These are phyloP conservation scores for Penicillium coprophilum DNA, from an alignment of 495 filamentous ascomycete species.

Conservation along the genomic window DNA sequence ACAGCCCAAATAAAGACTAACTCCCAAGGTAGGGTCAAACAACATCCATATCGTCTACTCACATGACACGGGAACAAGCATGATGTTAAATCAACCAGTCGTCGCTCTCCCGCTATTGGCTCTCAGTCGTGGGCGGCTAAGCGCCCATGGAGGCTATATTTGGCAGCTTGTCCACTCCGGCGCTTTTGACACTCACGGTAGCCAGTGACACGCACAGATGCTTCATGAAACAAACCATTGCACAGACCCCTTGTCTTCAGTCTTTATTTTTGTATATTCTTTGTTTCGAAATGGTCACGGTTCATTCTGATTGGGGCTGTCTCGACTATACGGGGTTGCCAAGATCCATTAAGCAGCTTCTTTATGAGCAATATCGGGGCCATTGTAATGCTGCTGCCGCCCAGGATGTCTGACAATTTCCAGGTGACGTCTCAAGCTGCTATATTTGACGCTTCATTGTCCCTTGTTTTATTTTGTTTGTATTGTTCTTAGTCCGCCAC, in stretches of 20 bases:
- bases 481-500: constrained; percentile 10
- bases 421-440: background rate
- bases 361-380: constrained; percentile 12
- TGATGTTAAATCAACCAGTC: constrained; percentile 15
- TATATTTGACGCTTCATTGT: constrained; percentile 18
- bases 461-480: constrained; percentile 8
- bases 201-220: constrained; percentile 17
- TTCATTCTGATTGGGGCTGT: constrained; percentile 18
- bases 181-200: constrained; percentile 12
- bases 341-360: constrained; percentile 17
- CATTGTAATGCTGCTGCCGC: constrained; percentile 18
- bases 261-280: constrained; percentile 22
- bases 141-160: constrained; percentile 27
- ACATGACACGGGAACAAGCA: background rate
- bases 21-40: background rate
- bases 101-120: constrained; percentile 18
- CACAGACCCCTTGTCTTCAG: constrained; percentile 12
- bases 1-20: background rate
- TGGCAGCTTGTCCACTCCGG: constrained; percentile 15
- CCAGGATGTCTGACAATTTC: constrained; percentile 1
- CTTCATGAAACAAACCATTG: constrained; percentile 24
- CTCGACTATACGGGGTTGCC: constrained; percentile 12
- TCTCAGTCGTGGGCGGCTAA: constrained; percentile 20
- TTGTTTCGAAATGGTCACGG: constrained; percentile 19
- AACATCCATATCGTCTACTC: background rate